Conservation (phyloP, 1,284 basidiomycete species). For the Ceratobasidium sp. region DNA sequence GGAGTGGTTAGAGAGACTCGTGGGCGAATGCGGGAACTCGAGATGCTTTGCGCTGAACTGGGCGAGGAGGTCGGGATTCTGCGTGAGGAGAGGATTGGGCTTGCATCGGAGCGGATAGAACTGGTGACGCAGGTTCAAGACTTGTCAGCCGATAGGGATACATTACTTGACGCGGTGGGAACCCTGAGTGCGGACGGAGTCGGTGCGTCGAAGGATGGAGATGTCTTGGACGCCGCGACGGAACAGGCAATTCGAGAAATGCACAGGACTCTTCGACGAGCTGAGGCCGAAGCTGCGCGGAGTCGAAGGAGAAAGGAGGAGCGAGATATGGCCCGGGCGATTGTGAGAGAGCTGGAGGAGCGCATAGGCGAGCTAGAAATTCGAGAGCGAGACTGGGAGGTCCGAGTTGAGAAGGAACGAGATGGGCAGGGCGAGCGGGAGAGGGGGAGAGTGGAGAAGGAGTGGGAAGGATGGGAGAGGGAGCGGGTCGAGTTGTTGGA, state of each 20-base stretch:
- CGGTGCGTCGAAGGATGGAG: background rate
- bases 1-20: slow-evolving; percentile 29
- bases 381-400: slow-evolving; percentile 34
- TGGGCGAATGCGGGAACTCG: slow-evolving; percentile 22
- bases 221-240: slow-evolving; percentile 2
- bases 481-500: slow-evolving; percentile 28
- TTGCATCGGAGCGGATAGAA: background rate
- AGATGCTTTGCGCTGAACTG: slow-evolving; percentile 19
- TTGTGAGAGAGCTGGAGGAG: background rate
- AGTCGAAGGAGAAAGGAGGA: slow-evolving; percentile 28
- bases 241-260: slow-evolving; percentile 30
- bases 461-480: slow-evolving; percentile 34
- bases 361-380: slow-evolving; percentile 14
- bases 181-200: slow-evolving; percentile 19
- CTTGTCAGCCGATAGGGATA: slow-evolving; percentile 17
- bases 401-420: slow-evolving; percentile 35
- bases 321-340: slow-evolving; percentile 11
- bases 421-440: slow-evolving; percentile 35
- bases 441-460: slow-evolving; percentile 10
- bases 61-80: slow-evolving; percentile 31
- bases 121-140: slow-evolving; percentile 5
- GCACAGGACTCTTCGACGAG: background rate
- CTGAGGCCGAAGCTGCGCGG: slow-evolving; percentile 33
- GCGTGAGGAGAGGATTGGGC: background rate
- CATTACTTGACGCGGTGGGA: slow-evolving; percentile 24